Base-by-base conservation (phyloP, 805 yeast species). In the Wickerhamomyces alni region DNA sequence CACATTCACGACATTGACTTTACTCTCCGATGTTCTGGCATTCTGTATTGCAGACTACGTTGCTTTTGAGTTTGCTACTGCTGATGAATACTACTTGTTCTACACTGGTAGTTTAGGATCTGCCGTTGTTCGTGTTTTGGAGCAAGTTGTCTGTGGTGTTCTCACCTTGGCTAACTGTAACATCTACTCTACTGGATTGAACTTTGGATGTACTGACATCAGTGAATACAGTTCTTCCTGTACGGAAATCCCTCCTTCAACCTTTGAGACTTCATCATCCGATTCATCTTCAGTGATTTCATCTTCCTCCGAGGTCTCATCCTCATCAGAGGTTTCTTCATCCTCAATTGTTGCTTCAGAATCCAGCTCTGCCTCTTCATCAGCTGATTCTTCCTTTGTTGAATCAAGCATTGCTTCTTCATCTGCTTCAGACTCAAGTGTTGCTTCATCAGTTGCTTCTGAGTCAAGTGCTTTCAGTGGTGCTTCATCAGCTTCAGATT, bases 41-140 rank as follows among this genome's bases (percentile, higher is more conserved):
- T 38, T 30, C 39, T 45, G 49, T 40, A 13, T 11, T 8, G 3
- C 8, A 2, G 44, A 43, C 26, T 43, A 27, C 19, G 40, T 39
- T 13, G 30, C 43, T 1, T 44, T 44, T 37, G 4, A 21, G 1
- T 44, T 38, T 36, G 32, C 39, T 7, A 27, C 36, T 17, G 30
- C 33, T 22, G 36, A 37, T 10, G 9, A 21, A 21, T 17, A 17
- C 33, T 30, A 30, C 16, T 17, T 30, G 21, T 30, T 17, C 33
- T 17, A 30, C 33, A 30, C 33, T 17, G 33, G 24, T 17, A 17
- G 17, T 13, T 17, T 30, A 18, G 33, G 33, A 5, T 30, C 33
- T 8, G 22, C 22, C 13, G 22, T 30, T 30, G 22, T 30, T 11
- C 6, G 17, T 4, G 15, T 17, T 18, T 17, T 30, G 8, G 33